phyloP scores from a whole-genome alignment of 345 rosid species.

The Anastatica hierochuntica region DNA sequence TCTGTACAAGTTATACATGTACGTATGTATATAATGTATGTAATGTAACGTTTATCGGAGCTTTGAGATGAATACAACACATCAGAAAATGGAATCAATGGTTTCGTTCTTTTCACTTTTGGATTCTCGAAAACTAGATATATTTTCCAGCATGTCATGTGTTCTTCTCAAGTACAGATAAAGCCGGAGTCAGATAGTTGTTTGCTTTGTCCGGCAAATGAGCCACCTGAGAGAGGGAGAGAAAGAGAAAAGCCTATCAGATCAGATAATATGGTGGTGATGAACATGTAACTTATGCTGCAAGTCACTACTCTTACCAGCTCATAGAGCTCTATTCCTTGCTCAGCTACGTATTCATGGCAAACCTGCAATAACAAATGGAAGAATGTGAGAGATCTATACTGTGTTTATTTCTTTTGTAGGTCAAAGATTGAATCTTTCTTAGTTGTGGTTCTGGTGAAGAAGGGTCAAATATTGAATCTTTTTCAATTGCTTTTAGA shows the following conservation, averaged over 20 bases:
- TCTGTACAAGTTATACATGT: conserved; percentile 25
- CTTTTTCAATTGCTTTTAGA: neutral
- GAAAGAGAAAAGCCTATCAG: conserved; percentile 4
- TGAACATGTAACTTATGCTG: neutral
- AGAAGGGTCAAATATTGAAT: neutral
- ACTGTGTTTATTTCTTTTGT: neutral
- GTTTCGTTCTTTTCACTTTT: neutral
- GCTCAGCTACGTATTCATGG: conserved; percentile 76
- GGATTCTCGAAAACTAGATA: neutral
- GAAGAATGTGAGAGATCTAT: conserved; percentile 1
- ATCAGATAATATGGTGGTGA: conserved; percentile 1
- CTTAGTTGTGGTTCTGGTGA: neutral
- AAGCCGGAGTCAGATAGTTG: conserved; percentile 87
- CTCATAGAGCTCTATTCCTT: conserved; percentile 81
- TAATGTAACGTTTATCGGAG: neutral
- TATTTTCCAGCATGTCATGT: conserved; percentile 28
- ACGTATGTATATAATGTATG: conserved; percentile 9
- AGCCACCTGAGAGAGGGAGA: conserved; percentile 49
- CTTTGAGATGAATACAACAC: conserved; percentile 6
- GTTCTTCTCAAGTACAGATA: conserved; percentile 80
- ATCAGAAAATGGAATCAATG: conserved; percentile 5
- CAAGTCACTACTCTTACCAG: conserved; percentile 40
- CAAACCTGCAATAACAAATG: conserved; percentile 53
- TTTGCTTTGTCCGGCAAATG: conserved; percentile 97
- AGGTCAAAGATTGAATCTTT: neutral